Evolutionary conservation across 768 basidiomycete genomes (phyloP), one percentile per base, ranked within the genome.

Genomic region (Termitomyces sp.): DNA sequence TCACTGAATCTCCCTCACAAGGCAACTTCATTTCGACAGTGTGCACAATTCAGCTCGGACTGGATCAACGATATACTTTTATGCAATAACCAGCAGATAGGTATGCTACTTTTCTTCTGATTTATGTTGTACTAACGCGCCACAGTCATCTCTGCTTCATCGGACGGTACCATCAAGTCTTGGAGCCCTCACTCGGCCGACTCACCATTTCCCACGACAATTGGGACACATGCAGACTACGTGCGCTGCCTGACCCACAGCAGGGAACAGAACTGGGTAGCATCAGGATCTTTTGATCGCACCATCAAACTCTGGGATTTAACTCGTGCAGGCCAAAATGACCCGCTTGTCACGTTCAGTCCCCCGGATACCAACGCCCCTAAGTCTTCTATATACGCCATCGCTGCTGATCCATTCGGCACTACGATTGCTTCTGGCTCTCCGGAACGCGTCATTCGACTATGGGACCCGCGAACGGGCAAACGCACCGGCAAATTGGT

Each of bases 51-150:
- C 5, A 94, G 98, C 69, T 87, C 86, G 1, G 95, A 98, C 72
- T 99, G 96, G 96, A 84, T 98, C 36, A 99, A 97, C 67, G 96
- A 98, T 65, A 83, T 98, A 47, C 67, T 94, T 3, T 79, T 99
- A 18, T 94, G 92, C 73, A 95, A 98, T 67, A 79, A 85, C 59
- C 94, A 97, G 63, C 94, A 95, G 68, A 97, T 90, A 3, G 76
- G 91, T 88, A 49, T 44, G 84, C 72, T 29, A 1, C 5, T 44
- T 39, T 39, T 3, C 34, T 44, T 59, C 16, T 39, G 43, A 20
- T 27, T 51, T 18, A 39, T 39, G 39, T 6, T n/a, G 32, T 20
- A n/a, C 43, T 48, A 60, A 36, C 8, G 61, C 56, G 67, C 31
- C 16, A 4, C 61, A 86, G 91, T 98, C 46, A 81, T 98, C 41